These are phyloP conservation scores for Litchi chinensis DNA, from an alignment of 345 rosid genomes.

Conservation along the genomic window DNA sequence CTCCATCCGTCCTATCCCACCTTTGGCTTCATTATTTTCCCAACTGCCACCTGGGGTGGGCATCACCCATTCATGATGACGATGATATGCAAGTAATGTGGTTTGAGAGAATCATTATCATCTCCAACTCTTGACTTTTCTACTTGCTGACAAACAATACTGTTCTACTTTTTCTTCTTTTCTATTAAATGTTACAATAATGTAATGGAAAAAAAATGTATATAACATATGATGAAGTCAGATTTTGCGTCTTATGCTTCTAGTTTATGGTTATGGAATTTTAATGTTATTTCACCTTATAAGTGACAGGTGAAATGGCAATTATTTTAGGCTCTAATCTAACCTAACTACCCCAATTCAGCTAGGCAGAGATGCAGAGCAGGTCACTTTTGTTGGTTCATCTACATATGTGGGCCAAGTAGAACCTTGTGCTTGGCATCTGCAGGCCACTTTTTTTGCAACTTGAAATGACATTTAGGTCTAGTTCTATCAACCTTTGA, in stretches of 20 bases:
- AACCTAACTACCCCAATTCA: background rate
- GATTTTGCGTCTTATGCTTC: background rate
- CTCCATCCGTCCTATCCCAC: conserved; percentile 11
- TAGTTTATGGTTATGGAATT: background rate
- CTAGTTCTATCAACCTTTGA: no score
- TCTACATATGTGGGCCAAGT: no score
- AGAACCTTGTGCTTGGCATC: no score
- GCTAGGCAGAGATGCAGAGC: background rate
- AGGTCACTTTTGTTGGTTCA: no score
- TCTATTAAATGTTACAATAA: background rate
- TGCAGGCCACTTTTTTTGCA: no score
- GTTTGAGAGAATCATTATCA: background rate
- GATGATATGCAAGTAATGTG: no score
- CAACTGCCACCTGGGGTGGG: background rate
- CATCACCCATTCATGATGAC: no score
- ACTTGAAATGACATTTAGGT: no score
- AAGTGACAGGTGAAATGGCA: background rate
- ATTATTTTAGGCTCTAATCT: background rate
- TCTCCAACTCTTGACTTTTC: background rate
- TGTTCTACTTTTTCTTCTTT: background rate
- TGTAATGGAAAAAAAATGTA: no score
- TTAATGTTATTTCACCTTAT: no score
- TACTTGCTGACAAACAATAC: background rate
- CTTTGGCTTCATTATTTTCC: conserved; percentile 22
- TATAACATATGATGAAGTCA: background rate